phyloP scores from a whole-genome alignment of 768 basidiomycete genomes.

The Pleurotus tuoliensis region DNA sequence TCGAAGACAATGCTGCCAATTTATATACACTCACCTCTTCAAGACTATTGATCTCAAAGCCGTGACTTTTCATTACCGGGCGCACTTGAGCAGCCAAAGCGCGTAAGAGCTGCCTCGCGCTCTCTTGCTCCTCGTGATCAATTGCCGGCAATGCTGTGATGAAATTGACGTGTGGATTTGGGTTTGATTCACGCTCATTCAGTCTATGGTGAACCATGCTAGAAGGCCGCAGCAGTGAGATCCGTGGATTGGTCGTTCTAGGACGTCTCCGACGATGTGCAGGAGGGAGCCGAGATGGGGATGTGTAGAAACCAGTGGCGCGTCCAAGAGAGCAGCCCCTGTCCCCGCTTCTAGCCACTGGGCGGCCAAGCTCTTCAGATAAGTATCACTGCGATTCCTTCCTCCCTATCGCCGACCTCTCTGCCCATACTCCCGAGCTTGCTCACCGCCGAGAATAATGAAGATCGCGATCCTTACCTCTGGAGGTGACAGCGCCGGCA shows the following conservation, averaged over 20 bases:
- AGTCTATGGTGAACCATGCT: constrained; percentile 71
- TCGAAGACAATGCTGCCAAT: background rate
- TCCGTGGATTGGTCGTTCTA: too few relatives aligned
- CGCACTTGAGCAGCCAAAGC: constrained; percentile 81
- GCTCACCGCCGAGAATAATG: constrained; percentile 35
- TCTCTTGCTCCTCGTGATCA: constrained; percentile 46
- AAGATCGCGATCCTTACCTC: constrained; percentile 94
- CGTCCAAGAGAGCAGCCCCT: too few relatives aligned
- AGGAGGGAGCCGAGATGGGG: too few relatives aligned
- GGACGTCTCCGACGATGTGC: too few relatives aligned
- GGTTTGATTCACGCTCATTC: constrained; percentile 67
- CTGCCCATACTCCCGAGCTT: background rate
- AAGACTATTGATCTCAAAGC: constrained; percentile 71
- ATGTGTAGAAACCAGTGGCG: too few relatives aligned
- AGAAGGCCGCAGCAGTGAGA: background rate
- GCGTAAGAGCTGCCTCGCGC: constrained; percentile 67
- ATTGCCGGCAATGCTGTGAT: constrained; percentile 51
- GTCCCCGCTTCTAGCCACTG: too few relatives aligned
- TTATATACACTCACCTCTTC: constrained; percentile 58
- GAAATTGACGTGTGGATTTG: constrained; percentile 77
- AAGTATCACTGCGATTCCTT: background rate
- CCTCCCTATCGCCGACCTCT: constrained; percentile 7
- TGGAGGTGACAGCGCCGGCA: constrained; percentile 97
- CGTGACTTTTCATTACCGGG: constrained; percentile 79
- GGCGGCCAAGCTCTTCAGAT: too few relatives aligned